These are phyloP conservation scores for Aaosphaeria arxii DNA, from an alignment of 2,329 filamentous ascomycete species.

Conservation along the genomic window DNA sequence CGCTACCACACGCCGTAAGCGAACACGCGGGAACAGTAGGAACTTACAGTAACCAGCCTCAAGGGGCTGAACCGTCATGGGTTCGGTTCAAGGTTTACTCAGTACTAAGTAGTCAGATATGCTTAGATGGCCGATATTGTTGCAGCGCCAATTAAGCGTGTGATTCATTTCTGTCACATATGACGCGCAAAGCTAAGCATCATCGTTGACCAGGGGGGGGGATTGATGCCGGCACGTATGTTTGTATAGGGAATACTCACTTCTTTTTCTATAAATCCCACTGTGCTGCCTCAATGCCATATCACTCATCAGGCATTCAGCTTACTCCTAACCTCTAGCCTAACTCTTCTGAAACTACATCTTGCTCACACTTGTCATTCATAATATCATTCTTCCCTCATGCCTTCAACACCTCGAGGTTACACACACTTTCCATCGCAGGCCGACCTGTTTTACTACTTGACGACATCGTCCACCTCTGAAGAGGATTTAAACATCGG, in stretches of 20 bases:
- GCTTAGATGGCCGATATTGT: constrained; percentile 8
- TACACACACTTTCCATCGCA: constrained; percentile 32
- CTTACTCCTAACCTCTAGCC: too few species aligned
- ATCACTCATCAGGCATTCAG: too few species aligned
- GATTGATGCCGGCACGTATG: too few species aligned
- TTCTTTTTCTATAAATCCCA: too few species aligned
- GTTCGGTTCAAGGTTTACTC: constrained; percentile 12
- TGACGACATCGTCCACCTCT: constrained; percentile 32
- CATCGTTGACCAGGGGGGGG: too few species aligned
- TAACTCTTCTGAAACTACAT: too few species aligned
- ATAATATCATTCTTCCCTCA: constrained; percentile 8
- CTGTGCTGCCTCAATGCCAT: too few species aligned
- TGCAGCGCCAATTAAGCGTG: constrained; percentile 16
- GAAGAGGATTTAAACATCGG: constrained; percentile 31
- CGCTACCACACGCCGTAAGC: too few species aligned
- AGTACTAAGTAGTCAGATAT: constrained; percentile 11
- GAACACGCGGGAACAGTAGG: too few species aligned
- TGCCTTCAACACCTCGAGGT: constrained; percentile 32
- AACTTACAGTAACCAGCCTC: constrained; percentile 8
- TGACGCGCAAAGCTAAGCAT: background rate
- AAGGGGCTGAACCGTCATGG: constrained; percentile 15
- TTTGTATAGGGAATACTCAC: too few species aligned
- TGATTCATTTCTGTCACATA: constrained; percentile 12
- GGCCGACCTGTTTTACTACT: constrained; percentile 36
- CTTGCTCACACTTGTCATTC: background rate